Conservation (phyloP, 805 yeast species). For the Metschnikowia bowlesiae region DNA sequence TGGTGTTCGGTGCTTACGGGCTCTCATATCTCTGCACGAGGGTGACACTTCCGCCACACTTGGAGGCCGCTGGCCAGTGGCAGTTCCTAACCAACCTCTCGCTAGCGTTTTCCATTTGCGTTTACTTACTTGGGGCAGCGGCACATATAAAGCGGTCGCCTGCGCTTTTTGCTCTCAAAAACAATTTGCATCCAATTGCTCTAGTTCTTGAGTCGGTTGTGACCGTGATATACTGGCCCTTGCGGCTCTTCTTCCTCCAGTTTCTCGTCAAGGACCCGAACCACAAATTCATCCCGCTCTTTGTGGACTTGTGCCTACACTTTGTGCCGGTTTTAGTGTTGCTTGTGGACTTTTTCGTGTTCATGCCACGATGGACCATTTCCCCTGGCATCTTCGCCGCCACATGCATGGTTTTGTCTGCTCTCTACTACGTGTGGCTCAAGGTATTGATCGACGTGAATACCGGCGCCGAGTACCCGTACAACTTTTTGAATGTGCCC, state of each 20-base stretch:
- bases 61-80: slow-evolving; percentile 58
- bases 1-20: slow-evolving; percentile 29
- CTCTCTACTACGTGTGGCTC: slow-evolving; percentile 51
- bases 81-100: slow-evolving; percentile 73
- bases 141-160: slow-evolving; percentile 29
- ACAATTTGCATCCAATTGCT: slow-evolving; percentile 48
- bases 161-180: slow-evolving; percentile 30
- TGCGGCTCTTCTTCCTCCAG: slow-evolving; percentile 48
- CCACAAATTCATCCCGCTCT: slow-evolving; percentile 40
- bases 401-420: slow-evolving; percentile 36
- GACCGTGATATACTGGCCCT: slow-evolving; percentile 64
- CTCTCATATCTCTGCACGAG: slow-evolving; percentile 15
- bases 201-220: slow-evolving; percentile 59
- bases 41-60: slow-evolving; percentile 43
- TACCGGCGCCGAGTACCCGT: slow-evolving; percentile 54
- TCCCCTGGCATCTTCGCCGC: slow-evolving; percentile 34
- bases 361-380: slow-evolving; percentile 44
- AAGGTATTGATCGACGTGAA: slow-evolving; percentile 44
- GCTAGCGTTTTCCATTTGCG: slow-evolving; percentile 43
- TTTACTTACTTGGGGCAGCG: slow-evolving; percentile 35
- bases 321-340: slow-evolving; percentile 53
- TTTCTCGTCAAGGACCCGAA: slow-evolving; percentile 41
- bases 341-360: slow-evolving; percentile 49
- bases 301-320: slow-evolving; percentile 56
- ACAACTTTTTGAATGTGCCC: slow-evolving; percentile 59